These are phyloP conservation scores for Vairimorpha ceranae DNA, from an alignment of 371 early-diverging fungal genomes.

Conservation along the genomic window DNA sequence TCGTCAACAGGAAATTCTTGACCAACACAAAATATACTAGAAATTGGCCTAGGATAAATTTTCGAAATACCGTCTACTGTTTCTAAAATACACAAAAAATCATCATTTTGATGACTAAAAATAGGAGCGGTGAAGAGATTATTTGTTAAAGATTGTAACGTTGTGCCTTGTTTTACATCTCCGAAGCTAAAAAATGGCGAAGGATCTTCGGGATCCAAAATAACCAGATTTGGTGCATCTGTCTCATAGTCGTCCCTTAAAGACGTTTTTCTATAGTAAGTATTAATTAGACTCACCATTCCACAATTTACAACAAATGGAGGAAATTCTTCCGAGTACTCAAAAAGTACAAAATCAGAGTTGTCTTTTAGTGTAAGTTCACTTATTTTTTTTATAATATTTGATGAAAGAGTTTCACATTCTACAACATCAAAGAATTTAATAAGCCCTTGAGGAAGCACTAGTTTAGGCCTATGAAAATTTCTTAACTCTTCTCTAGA, in stretches of 20 bases:
- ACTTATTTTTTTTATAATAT: conserved; percentile 72
- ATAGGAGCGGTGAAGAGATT: conserved; percentile 90
- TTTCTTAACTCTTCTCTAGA: conserved; percentile 76
- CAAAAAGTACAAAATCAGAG: conserved; percentile 74
- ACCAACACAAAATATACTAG: conserved; percentile 78
- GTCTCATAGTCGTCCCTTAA: conserved; percentile 49
- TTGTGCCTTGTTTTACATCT: conserved; percentile 80
- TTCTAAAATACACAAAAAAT: conserved; percentile 65
- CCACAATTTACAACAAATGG: conserved; percentile 82
- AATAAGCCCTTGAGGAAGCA: conserved; percentile 57
- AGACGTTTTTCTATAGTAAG: conserved; percentile 81
- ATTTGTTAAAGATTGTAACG: conserved; percentile 77
- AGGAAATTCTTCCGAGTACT: conserved; percentile 96
- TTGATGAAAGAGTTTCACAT: conserved; percentile 61
- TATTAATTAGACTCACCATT: conserved; percentile 87
- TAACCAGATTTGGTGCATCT: conserved; percentile 58
- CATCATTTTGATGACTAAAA: conserved; percentile 70
- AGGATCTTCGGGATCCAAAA: conserved; percentile 82
- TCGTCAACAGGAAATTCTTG: conserved; percentile 89
- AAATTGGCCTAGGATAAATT: conserved; percentile 69
- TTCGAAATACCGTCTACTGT: conserved; percentile 69
- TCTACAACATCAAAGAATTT: background rate
- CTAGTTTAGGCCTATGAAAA: conserved; percentile 80
- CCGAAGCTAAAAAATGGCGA: conserved; percentile 80
- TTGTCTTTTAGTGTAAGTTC: conserved; percentile 82